Conservation (phyloP, 2,329 filamentous ascomycete species). For the Mariannaea sp. region DNA sequence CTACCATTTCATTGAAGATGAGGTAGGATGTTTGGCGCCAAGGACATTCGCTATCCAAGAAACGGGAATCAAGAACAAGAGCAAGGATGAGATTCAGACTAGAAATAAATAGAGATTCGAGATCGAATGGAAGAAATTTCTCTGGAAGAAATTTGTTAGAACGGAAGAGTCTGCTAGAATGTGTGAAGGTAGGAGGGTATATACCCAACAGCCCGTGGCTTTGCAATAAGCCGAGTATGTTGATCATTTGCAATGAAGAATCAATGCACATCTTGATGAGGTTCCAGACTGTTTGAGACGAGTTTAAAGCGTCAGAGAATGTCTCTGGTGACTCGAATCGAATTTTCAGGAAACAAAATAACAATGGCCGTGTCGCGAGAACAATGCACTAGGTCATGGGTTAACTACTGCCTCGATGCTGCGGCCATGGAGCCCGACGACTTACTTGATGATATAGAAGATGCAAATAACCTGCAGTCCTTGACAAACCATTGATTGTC, state of each 20-base stretch:
- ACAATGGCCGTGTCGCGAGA: slow-evolving; percentile 39
- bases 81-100: slow-evolving; percentile 49
- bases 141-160: slow-evolving; percentile 37
- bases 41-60: slow-evolving; percentile 41
- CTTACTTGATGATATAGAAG: slow-evolving; percentile 42
- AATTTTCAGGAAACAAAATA: slow-evolving; percentile 43
- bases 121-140: slow-evolving; percentile 54
- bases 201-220: slow-evolving; percentile 53
- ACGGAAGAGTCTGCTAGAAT: background rate
- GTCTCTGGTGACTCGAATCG: slow-evolving; percentile 36
- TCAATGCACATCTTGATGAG: slow-evolving; percentile 44
- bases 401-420: background rate
- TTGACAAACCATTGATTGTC: slow-evolving; percentile 41
- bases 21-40: slow-evolving; percentile 50
- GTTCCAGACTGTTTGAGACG: slow-evolving; percentile 42
- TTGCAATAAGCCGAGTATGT: slow-evolving; percentile 50
- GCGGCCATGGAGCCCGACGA: too few relatives aligned
- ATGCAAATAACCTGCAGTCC: slow-evolving; percentile 41
- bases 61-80: slow-evolving; percentile 42
- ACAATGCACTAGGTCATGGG: slow-evolving; percentile 36
- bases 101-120: slow-evolving; percentile 51
- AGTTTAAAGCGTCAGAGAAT: slow-evolving; percentile 43
- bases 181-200: background rate
- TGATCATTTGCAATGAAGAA: slow-evolving; percentile 41
- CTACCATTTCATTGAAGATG: slow-evolving; percentile 53